These are phyloP conservation scores for Cryphonectria japonica DNA, from an alignment of 2,329 filamentous ascomycete genomes.

Conservation along the genomic window DNA sequence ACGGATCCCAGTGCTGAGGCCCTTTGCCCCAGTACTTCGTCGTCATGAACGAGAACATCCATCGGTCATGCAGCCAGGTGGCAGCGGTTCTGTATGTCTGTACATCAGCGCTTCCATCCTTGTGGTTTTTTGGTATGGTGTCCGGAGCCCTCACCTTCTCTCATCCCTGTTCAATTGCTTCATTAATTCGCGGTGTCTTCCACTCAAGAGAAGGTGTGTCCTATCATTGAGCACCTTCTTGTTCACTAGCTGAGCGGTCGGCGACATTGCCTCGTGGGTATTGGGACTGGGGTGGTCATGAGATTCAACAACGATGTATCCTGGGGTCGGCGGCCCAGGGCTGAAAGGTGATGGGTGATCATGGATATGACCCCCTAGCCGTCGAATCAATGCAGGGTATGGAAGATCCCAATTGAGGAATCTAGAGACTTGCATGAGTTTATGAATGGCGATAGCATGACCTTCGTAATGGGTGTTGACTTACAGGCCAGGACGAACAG, in stretches of 20 bases:
- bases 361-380: not conserved
- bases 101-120: not conserved
- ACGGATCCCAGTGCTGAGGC: conserved; percentile 28
- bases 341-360: conserved; percentile 5
- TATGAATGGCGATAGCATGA: too few relatives aligned
- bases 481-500: conserved; percentile 12
- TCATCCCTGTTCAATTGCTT: conserved; percentile 13
- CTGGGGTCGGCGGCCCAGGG: conserved; percentile 8
- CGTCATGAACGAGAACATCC: conserved; percentile 35
- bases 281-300: not conserved
- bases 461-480: not conserved
- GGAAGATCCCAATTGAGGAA: conserved; percentile 5
- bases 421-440: not conserved
- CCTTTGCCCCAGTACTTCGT: conserved; percentile 35
- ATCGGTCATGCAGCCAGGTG: conserved; percentile 35
- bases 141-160: not conserved
- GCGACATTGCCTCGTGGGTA: not conserved
- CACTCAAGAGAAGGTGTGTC: conserved; percentile 6
- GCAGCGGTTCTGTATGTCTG: conserved; percentile 3
- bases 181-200: conserved; percentile 3
- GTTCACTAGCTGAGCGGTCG: not conserved
- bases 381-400: conserved; percentile 6
- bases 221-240: conserved; percentile 11
- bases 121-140: too few relatives aligned
- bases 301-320: not conserved